phyloP scores from a whole-genome alignment of 2,329 filamentous ascomycete genomes.

The Aspergillus fischeri region DNA sequence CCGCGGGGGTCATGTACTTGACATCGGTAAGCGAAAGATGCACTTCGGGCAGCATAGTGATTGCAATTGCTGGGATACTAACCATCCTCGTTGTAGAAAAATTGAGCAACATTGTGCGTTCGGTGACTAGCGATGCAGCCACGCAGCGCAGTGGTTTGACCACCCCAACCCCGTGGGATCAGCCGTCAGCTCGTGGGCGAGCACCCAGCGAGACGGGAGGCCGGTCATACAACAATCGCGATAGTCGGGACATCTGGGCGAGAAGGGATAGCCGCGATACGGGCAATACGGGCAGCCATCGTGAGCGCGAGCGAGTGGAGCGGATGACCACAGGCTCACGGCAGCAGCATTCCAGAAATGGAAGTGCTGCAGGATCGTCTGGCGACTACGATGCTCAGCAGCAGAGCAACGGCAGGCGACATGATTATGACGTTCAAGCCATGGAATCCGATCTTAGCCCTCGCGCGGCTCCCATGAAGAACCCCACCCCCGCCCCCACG shows the following conservation, averaged over 20 bases:
- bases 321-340: conserved; percentile 39
- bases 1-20: conserved; percentile 84
- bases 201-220: conserved; percentile 31
- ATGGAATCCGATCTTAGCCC: conserved; percentile 84
- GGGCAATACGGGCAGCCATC: conserved; percentile 35
- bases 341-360: conserved; percentile 64
- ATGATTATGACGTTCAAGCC: conserved; percentile 93
- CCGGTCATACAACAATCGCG: conserved; percentile 22
- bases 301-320: conserved; percentile 45
- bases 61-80: conserved; percentile 12
- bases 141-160: conserved; percentile 47
- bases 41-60: background rate
- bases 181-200: conserved; percentile 28
- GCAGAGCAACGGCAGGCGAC: conserved; percentile 63
- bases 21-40: conserved; percentile 64
- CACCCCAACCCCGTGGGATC: conserved; percentile 61
- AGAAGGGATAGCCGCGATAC: conserved; percentile 42
- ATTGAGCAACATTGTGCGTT: conserved; percentile 87
- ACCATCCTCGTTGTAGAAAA: conserved; percentile 62
- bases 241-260: conserved; percentile 24
- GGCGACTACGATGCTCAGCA: conserved; percentile 76
- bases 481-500: conserved; percentile 82
- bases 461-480: conserved; percentile 63
- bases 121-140: conserved; percentile 65
- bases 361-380: conserved; percentile 72